These are phyloP conservation scores for Lentinula raphanica DNA, from an alignment of 768 basidiomycete species.

Conservation along the genomic window DNA sequence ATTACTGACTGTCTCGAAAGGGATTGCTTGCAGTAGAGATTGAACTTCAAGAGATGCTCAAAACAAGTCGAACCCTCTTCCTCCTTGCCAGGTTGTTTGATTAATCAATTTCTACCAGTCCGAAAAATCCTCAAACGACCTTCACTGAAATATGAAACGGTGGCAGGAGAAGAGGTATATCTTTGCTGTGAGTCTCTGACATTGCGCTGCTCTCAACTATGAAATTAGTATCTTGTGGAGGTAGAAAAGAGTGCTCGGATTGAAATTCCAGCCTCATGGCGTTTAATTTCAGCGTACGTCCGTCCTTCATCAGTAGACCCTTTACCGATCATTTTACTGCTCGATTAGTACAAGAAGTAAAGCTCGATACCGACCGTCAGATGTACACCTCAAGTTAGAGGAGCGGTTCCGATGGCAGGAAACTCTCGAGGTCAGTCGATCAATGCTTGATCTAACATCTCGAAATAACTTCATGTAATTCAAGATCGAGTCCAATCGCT, in stretches of 20 bases:
- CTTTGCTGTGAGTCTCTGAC: background rate
- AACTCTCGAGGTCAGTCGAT: conserved; percentile 41
- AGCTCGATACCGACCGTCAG: conserved; percentile 74
- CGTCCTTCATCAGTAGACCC: too few relatives aligned
- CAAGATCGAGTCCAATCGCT: conserved; percentile 56
- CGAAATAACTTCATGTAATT: background rate
- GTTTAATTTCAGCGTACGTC: conserved; percentile 56
- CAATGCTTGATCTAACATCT: background rate
- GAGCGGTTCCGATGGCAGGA: conserved; percentile 76
- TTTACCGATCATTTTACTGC: too few relatives aligned
- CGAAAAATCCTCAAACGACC: conserved; percentile 71
- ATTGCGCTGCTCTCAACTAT: background rate
- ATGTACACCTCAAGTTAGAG: conserved; percentile 52
- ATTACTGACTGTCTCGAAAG: conserved; percentile 31
- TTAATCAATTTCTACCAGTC: conserved; percentile 35
- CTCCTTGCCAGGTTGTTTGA: background rate
- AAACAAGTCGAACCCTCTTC: conserved; percentile 38
- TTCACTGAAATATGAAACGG: conserved; percentile 61
- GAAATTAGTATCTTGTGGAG: conserved; percentile 69
- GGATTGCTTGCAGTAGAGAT: conserved; percentile 60
- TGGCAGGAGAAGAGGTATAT: conserved; percentile 68
- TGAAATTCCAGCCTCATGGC: conserved; percentile 55
- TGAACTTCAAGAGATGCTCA: conserved; percentile 72
- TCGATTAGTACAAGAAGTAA: conserved; percentile 58
- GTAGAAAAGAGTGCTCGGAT: conserved; percentile 52